Base-by-base conservation (phyloP, 2,329 filamentous ascomycete species). In the Capronia americana region DNA sequence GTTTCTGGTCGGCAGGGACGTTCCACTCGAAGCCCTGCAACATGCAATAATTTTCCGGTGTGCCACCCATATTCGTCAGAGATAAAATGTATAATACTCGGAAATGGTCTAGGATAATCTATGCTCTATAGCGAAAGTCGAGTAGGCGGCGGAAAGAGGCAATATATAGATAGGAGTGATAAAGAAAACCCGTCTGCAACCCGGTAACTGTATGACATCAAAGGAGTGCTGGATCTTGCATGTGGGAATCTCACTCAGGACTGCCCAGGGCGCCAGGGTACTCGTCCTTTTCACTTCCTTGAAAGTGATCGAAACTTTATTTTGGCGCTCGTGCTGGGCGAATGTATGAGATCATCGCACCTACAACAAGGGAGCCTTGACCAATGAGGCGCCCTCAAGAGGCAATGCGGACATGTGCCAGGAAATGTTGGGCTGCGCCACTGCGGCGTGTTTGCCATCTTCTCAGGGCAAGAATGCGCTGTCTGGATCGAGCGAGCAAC, bases 1-100 rank as follows among this genome's bases (percentile, higher is more conserved):
- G 88, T 56, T 81, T 78, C 60, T 84, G 77, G 69, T 88, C 85
- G 23, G 63, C 64, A 2, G 88, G 87, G 4, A 87, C 82, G 73
- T 92, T 88, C 90, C 90, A 92, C 79, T 92, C 90, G 74, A 91
- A 92, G 12, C 82, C 86, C 76, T 92, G 88, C 71, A 92, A 84
- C 78, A 92, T 85, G 59, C 86, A 84, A 74, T 79, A 79, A 69
- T 85, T 85, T 73, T 83, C 81, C 14, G 69, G 68, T 11, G 65
- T 67, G 48, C 34, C 20, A 14, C 57, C 63, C 63, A 65, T 65
- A 4, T 51, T 4, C 3, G 6, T 6, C 28, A 34, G 17, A 28
- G 17, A 24, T 30, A 17, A 54, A 53, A 34, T 12, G 10, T n/a
- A 28, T 1, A 54, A 34, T 12, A 51, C 38, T n/a, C 34, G 17